phyloP scores from a whole-genome alignment of 139 green algal species.

The Picochlorum sp. region DNA sequence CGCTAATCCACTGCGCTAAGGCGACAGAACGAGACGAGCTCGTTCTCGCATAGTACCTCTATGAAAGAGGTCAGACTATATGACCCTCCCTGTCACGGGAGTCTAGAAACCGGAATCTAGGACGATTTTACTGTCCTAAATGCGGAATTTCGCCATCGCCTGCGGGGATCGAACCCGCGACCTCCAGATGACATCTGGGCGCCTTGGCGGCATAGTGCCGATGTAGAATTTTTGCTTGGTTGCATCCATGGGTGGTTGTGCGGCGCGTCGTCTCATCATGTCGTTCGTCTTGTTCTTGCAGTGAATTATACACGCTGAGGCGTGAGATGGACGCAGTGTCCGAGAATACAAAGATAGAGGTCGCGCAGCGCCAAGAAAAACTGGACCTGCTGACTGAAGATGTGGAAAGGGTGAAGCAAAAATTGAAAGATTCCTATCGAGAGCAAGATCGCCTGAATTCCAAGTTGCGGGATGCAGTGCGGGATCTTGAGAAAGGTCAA shows the following conservation, averaged over 20 bases:
- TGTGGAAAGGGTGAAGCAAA: not conserved
- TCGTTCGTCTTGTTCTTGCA: not conserved
- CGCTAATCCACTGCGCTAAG: conserved; percentile 15
- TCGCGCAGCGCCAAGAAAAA: not conserved
- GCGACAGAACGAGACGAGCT: not conserved
- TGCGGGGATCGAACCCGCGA: conserved; percentile 26
- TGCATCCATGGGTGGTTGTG: not conserved
- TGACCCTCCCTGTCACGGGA: no score
- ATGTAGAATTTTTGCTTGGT: not conserved
- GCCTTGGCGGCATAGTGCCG: not conserved
- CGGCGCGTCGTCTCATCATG: not conserved
- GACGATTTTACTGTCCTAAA: no score
- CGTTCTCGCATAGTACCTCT: no score
- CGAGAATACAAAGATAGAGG: not conserved
- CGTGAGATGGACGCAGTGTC: not conserved
- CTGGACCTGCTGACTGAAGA: not conserved
- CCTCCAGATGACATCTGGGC: conserved; percentile 14
- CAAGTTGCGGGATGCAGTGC: not conserved
- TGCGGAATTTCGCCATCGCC: not conserved
- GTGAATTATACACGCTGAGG: not conserved
- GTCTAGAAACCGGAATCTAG: no score
- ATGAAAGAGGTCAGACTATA: no score
- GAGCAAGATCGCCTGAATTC: not conserved
- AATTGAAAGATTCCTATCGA: not conserved
- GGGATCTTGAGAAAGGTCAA: not conserved